Percentiles rank a stretch among this genome's conserved stretches.
Evolutionary conservation across 2,329 filamentous ascomycete species (phyloP).

Genomic region (Aspergillus bombycis): DNA sequence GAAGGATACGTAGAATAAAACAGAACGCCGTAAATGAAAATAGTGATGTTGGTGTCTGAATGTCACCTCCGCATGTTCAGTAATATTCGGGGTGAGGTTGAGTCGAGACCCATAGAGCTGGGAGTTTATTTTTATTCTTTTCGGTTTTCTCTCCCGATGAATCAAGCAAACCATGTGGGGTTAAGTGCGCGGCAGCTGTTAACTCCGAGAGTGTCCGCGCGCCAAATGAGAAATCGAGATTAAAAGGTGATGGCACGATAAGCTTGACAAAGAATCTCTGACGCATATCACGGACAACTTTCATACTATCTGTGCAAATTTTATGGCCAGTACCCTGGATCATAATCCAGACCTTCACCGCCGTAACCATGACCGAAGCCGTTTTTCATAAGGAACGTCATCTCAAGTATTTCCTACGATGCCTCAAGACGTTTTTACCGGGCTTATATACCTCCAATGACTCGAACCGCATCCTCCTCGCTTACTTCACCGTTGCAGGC

Average conservation of each 20-base stretch:
- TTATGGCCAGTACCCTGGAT: not conserved
- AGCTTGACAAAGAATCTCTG: no score
- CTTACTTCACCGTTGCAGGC: constrained; percentile 84
- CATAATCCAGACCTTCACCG: not conserved
- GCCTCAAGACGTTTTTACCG: constrained; percentile 79
- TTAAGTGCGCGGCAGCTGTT: constrained; percentile 19
- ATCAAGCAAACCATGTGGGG: constrained; percentile 26
- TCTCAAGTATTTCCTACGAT: constrained; percentile 90
- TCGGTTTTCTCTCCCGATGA: not conserved
- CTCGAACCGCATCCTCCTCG: constrained; percentile 85
- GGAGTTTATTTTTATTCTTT: constrained; percentile 5
- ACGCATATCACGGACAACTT: not conserved
- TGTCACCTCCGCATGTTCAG: constrained; percentile 1
- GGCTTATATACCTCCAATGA: constrained; percentile 84
- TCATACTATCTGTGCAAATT: not conserved
- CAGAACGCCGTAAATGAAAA: not conserved
- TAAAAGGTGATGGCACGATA: constrained; percentile 3
- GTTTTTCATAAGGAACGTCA: constrained; percentile 62
- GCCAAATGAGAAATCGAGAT: constrained; percentile 13
- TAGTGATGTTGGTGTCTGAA: not conserved
- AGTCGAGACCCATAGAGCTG: not conserved
- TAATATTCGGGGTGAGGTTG: not conserved
- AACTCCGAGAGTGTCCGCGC: constrained; percentile 23
- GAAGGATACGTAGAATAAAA: not conserved
- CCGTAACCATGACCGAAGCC: constrained; percentile 31